A percentile compares a stretch with the other conserved stretches of the same genome.
Evolutionary conservation across 148 eudicot species (phyloP).

Genomic region (Talinum fruticosum): DNA sequence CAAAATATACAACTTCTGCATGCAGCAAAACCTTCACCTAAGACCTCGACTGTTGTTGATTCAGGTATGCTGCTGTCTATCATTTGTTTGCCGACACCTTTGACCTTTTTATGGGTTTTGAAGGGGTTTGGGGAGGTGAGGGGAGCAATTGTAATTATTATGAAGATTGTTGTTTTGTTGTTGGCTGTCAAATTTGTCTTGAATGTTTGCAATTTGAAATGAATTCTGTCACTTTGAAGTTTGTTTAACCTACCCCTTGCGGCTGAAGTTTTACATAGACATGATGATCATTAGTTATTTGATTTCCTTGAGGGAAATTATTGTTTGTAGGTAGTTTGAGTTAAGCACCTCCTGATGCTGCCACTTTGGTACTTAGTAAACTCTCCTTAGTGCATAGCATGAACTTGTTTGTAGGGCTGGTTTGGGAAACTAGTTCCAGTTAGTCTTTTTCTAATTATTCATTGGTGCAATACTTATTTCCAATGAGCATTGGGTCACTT

Average conservation of each 20-base stretch:
- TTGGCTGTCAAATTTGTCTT: not conserved
- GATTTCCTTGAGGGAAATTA: not conserved
- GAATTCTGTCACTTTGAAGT: not conserved
- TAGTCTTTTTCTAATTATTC: too few relatives aligned
- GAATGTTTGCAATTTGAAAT: not conserved
- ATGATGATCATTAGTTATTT: not conserved
- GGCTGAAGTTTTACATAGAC: not conserved
- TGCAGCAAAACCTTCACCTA: constrained; percentile 45
- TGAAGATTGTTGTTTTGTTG: not conserved
- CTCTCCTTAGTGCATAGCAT: not conserved
- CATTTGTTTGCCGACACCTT: not conserved
- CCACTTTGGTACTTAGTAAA: not conserved
- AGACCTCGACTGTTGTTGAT: constrained; percentile 27
- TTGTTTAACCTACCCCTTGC: not conserved
- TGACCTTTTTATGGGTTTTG: not conserved
- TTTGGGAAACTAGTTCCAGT: too few relatives aligned
- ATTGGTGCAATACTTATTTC: too few relatives aligned
- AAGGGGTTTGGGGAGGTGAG: too few relatives aligned
- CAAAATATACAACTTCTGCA: constrained; percentile 63
- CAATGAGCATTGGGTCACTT: too few relatives aligned
- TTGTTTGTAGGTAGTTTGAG: not conserved
- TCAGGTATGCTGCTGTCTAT: constrained; percentile 39
- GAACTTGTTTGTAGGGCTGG: not conserved
- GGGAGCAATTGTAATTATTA: not conserved
- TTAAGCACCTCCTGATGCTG: not conserved